Percentiles rank a stretch among this genome's conserved stretches.
Evolutionary conservation across 2,329 filamentous ascomycete species (phyloP).

Genomic region (Apiospora rasikravindrae): DNA sequence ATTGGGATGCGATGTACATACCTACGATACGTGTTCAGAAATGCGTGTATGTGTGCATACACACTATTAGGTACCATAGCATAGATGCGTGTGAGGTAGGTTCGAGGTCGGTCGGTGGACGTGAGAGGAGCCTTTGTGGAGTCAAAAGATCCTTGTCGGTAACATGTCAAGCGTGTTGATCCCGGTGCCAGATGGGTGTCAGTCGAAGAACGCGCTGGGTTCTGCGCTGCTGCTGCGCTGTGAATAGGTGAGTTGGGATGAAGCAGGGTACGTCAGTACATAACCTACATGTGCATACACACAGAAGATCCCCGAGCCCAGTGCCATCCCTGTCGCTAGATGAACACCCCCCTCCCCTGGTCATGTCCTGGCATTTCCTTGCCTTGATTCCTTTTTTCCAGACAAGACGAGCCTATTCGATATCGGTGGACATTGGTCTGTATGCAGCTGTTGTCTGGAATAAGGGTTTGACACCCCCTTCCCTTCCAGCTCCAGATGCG

Average conservation of each 20-base stretch:
- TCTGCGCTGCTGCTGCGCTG: background rate
- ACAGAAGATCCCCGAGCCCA: slow-evolving; percentile 3
- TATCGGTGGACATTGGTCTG: background rate
- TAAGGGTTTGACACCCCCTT: background rate
- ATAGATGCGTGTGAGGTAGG: background rate
- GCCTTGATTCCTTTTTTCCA: slow-evolving; percentile 23
- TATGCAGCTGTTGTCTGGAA: slow-evolving; percentile 9
- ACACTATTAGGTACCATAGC: background rate
- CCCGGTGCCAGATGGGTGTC: slow-evolving; percentile 34
- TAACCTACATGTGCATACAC: background rate
- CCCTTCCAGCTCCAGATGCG: background rate
- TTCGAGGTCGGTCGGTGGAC: background rate
- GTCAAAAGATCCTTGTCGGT: slow-evolving; percentile 34
- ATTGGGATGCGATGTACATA: background rate
- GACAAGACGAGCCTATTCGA: slow-evolving; percentile 18
- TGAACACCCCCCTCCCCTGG: background rate
- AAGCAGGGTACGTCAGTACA: slow-evolving; percentile 21
- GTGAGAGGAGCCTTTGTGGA: slow-evolving; percentile 20
- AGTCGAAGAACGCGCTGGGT: slow-evolving; percentile 18
- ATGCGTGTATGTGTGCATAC: background rate
- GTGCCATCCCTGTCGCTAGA: slow-evolving; percentile 10
- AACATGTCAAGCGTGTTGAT: slow-evolving; percentile 33
- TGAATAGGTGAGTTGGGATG: slow-evolving; percentile 28
- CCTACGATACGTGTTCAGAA: background rate
- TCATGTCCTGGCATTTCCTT: slow-evolving; percentile 21